Evolutionary conservation across 352 stramenopile genomes (phyloP).

Genomic region (Phytophthora constricta): DNA sequence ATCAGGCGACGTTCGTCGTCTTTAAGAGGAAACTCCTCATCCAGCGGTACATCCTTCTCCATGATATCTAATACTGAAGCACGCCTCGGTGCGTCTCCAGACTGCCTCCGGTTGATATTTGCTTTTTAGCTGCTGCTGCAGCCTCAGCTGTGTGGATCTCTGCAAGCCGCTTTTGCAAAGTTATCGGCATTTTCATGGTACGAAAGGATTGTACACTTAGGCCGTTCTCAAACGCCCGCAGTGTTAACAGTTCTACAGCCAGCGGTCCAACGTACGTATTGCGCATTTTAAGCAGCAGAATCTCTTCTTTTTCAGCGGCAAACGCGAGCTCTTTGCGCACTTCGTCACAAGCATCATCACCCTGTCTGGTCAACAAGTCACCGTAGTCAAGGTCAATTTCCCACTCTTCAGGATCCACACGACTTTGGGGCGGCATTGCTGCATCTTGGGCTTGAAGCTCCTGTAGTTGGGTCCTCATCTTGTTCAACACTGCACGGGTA

Average conservation of each 20-base stretch:
- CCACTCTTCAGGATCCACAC: conserved; percentile 79
- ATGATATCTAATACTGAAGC: conserved; percentile 78
- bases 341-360: conserved; percentile 88
- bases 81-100: conserved; percentile 4
- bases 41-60: conserved; percentile 51
- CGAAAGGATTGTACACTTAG: conserved; percentile 80
- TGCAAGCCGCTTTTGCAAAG: conserved; percentile 68
- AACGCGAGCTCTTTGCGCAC: conserved; percentile 87
- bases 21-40: conserved; percentile 62
- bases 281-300: conserved; percentile 87
- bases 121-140: conserved; percentile 23
- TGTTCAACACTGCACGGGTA: conserved; percentile 77
- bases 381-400: conserved; percentile 90
- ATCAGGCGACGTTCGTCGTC: conserved; percentile 68
- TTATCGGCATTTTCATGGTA: conserved; percentile 77
- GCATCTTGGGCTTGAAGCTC: conserved; percentile 68
- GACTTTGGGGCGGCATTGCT: conserved; percentile 56
- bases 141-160: conserved; percentile 70
- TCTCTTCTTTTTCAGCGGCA: conserved; percentile 76
- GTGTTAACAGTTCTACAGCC: conserved; percentile 77
- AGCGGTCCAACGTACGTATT: conserved; percentile 76
- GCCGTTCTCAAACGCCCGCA: conserved; percentile 70
- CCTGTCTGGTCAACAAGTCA: conserved; percentile 63
- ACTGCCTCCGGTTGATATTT: neutral
- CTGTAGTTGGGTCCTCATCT: conserved; percentile 85